Evolutionary conservation across 495 filamentous ascomycete genomes (phyloP).

Genomic region (Neurospora sp.): DNA sequence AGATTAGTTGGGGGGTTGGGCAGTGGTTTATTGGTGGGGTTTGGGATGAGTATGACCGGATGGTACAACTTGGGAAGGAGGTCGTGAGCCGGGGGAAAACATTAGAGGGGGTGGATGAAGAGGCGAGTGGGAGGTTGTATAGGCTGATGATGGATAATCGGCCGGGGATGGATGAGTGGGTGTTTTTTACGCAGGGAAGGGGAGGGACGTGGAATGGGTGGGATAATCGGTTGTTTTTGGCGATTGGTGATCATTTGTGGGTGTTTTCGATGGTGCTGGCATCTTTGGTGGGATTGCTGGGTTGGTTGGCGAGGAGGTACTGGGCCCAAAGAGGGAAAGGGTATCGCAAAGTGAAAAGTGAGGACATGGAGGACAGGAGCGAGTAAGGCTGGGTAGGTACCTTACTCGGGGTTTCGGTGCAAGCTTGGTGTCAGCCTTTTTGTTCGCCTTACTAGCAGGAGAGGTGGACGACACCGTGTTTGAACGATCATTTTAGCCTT

Average conservation of each 20-base stretch:
- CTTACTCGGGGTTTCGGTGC: neutral
- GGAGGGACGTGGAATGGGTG: conserved; percentile 38
- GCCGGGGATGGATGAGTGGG: conserved; percentile 25
- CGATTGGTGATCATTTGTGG: conserved; percentile 27
- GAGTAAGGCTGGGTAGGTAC: neutral
- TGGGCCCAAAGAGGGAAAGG: conserved; percentile 1
- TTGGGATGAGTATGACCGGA: conserved; percentile 60
- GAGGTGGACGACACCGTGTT: neutral
- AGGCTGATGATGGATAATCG: conserved; percentile 36
- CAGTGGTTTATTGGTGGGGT: conserved; percentile 77
- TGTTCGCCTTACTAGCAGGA: neutral
- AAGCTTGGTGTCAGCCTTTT: neutral
- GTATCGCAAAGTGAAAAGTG: neutral
- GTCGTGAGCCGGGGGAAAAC: neutral
- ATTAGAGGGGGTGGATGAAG: conserved; percentile 10
- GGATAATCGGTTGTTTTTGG: conserved; percentile 23
- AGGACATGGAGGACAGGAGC: neutral
- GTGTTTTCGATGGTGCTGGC: conserved; percentile 28
- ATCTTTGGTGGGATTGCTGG: neutral
- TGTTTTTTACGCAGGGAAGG: conserved; percentile 32
- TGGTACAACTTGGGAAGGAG: conserved; percentile 7
- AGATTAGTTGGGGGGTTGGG: conserved; percentile 80
- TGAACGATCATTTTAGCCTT: neutral
- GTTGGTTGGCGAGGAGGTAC: conserved; percentile 6
- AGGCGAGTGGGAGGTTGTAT: conserved; percentile 15